Evolutionary conservation across 768 basidiomycete genomes (phyloP), one percentile per base, ranked within the genome.

Genomic region (Leccinum obscurum): DNA sequence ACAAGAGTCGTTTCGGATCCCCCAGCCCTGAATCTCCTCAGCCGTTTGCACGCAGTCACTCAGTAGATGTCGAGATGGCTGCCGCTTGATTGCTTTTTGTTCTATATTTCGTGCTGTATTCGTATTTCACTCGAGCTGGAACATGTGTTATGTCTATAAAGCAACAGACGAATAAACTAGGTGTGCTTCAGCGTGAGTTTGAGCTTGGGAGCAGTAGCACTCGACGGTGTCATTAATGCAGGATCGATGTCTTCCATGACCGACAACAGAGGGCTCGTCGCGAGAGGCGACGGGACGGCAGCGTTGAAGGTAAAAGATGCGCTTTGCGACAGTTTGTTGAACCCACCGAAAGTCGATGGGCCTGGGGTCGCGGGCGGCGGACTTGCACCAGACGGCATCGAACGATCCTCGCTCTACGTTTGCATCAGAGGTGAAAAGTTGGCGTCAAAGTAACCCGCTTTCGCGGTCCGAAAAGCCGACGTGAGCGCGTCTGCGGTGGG

Each of bases 381-480:
- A 58, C 80, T 81, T 5, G 83, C 71, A 14, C 77, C 81, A 35
- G 81, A 78, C 20, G 84, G 77, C 28, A 84, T 72, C 9, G 77
- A 74, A 39, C 70, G 65, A 76, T 85, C 76, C 76, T 83, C 70
- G 73, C 79, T 74, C 57, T 85, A 74, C 20, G 81, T 66, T 59
- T 90, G 88, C 77, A 93, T 85, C 53, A 93, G 76, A 11, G 89
- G 87, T 7, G 87, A 85, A 71, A 89, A 92, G 73, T 92, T 93
- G 24, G 88, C 79, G 62, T 93, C 92, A 61, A 92, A 92, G 73
- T 94, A 94, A 4, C 80, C 87, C 9, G 91, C 89, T 72, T 92
- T 92, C 48, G 92, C 88, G 1, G 86, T 92, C 39, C 91, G 85
- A 76, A 86, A 90, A 60, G 83, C 85, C 6, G 86, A 87, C 61